Evolutionary conservation across 2,329 filamentous ascomycete genomes (phyloP), one percentile per base, ranked within the genome.

Genomic region (Colletotrichum somersetense): DNA sequence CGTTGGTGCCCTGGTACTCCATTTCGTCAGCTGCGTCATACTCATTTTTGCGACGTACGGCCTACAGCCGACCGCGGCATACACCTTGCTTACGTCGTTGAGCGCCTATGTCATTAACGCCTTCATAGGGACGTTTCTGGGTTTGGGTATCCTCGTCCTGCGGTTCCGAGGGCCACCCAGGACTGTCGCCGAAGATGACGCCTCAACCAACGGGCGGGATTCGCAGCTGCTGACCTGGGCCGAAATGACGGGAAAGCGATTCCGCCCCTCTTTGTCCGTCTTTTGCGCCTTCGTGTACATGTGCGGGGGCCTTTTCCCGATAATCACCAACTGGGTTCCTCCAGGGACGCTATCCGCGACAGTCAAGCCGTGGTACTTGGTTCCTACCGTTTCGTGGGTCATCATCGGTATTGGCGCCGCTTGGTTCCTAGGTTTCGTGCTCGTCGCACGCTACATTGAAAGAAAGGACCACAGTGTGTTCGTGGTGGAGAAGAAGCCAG

Each of bases 341-440:
- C 78, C 68, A 33, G 58, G 26, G 38, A 44, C 8, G 48, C 30
- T 63, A 16, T 20, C 33, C 12, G 35, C 66, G 7, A 71, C 64
- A 2, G 59, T 52, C 11, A 61, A 50, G 11, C 57, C 61, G n/a
- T 82, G 80, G 80, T 82, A 74, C 73, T 71, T 80, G 18, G 74
- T 80, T 5, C 80, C 80, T 0, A 71, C 76, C 3, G 77, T 81
- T 26, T 78, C 77, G 4, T 80, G 79, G 77, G 66, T 75, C 23
- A 70, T 81, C 62, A 76, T 82, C 8, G 75, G 50, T 4, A 70
- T 77, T 5, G 77, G 78, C 7, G 30, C 74, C n/a, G 59, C 78
- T 4, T 82, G 80, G 80, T 82, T 79, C 72, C 63, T 81, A 1
- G 80, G 80, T n/a, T 82, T 82, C 67, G 40, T 81, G 3, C 74